These are phyloP conservation scores for Wickerhamiella sorbophila DNA, from an alignment of 805 yeast genomes.

Conservation along the genomic window DNA sequence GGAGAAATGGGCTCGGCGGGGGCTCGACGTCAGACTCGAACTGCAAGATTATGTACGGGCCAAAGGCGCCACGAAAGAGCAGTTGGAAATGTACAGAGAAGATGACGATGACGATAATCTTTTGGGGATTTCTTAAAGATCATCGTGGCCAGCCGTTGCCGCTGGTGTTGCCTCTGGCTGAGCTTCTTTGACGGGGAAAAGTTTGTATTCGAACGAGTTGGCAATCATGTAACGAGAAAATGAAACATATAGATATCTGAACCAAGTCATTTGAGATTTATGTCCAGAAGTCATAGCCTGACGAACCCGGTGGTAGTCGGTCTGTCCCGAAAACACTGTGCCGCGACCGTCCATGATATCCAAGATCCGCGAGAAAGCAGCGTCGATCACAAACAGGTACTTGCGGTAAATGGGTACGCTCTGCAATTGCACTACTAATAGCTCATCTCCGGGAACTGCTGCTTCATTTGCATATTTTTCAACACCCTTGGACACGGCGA, in stretches of 20 bases:
- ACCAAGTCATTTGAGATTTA: slow-evolving; percentile 88
- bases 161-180: neutral
- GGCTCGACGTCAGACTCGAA: slow-evolving; percentile 12
- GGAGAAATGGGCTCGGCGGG: slow-evolving; percentile 11
- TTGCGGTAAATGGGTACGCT: slow-evolving; percentile 27
- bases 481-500: slow-evolving; percentile 19
- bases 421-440: slow-evolving; percentile 21
- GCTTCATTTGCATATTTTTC: slow-evolving; percentile 6
- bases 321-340: slow-evolving; percentile 12
- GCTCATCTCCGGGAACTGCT: slow-evolving; percentile 5
- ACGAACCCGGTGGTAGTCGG: slow-evolving; percentile 27
- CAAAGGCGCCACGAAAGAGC: slow-evolving; percentile 12
- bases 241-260: slow-evolving; percentile 74
- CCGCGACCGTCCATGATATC: slow-evolving; percentile 7
- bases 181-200: neutral
- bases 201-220: slow-evolving; percentile 26
- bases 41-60: slow-evolving; percentile 10
- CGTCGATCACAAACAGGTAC: slow-evolving; percentile 25
- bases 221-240: slow-evolving; percentile 63
- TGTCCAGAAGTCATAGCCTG: slow-evolving; percentile 76
- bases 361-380: slow-evolving; percentile 17
- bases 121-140: neutral
- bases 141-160: neutral
- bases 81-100: slow-evolving; percentile 14
- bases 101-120: slow-evolving; percentile 18